phyloP scores from a whole-genome alignment of 805 yeast genomes.

The Zygosaccharomyces kombuchaensis region DNA sequence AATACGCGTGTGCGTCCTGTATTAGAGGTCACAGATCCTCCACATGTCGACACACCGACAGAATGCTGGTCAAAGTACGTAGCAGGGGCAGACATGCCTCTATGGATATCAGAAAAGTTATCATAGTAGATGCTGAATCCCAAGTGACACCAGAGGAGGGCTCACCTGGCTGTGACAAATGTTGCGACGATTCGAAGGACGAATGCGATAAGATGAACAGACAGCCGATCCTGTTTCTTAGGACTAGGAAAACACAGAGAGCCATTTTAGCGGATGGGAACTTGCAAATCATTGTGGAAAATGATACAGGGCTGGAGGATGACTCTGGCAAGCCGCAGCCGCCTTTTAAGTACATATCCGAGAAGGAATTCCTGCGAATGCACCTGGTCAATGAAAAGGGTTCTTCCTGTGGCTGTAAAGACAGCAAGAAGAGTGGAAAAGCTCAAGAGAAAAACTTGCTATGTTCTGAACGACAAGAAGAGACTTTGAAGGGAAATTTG shows the following conservation, averaged over 20 bases:
- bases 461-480: neutral
- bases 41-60: conserved; percentile 71
- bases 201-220: conserved; percentile 25
- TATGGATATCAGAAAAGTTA: conserved; percentile 37
- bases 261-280: conserved; percentile 31
- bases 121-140: conserved; percentile 30
- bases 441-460: too few species aligned
- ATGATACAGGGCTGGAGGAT: conserved; percentile 1
- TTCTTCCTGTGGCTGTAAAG: conserved; percentile 2
- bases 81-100: conserved; percentile 83
- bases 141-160: conserved; percentile 19
- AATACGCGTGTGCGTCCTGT: conserved; percentile 82
- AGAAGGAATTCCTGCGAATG: conserved; percentile 26
- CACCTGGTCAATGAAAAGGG: conserved; percentile 8
- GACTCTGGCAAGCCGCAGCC: conserved; percentile 6
- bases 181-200: conserved; percentile 6
- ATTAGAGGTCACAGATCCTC: conserved; percentile 91
- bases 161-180: conserved; percentile 12
- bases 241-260: conserved; percentile 25
- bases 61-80: conserved; percentile 81
- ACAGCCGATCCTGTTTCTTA: conserved; percentile 31
- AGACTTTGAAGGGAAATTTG: neutral
- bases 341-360: conserved; percentile 22
- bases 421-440: neutral
- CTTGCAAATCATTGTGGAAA: conserved; percentile 26